These are phyloP conservation scores for Astrothelium subdiscretum DNA, from an alignment of 495 filamentous ascomycete species.

Conservation along the genomic window DNA sequence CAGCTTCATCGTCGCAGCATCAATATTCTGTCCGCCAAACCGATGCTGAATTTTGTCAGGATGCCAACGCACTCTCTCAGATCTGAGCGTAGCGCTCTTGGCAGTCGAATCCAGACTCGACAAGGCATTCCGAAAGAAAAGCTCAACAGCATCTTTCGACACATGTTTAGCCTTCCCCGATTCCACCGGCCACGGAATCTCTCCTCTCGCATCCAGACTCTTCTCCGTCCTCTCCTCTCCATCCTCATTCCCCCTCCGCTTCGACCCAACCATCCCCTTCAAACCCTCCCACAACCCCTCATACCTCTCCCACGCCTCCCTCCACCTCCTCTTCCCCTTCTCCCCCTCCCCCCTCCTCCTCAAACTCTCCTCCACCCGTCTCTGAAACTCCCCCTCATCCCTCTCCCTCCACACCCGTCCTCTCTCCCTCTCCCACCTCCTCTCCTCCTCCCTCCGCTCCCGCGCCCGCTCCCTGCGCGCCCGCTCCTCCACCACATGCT, in stretches of 20 bases:
- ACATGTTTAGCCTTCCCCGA: constrained; percentile 52
- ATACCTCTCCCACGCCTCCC: constrained; percentile 4
- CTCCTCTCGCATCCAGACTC: constrained; percentile 20
- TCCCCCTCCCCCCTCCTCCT: constrained; percentile 29
- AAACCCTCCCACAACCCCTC: constrained; percentile 21
- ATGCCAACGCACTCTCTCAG: constrained; percentile 89
- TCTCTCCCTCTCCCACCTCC: constrained; percentile 32
- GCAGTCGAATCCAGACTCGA: constrained; percentile 12
- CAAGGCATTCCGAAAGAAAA: constrained; percentile 48
- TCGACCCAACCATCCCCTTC: constrained; percentile 41
- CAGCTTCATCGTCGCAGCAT: constrained; percentile 56
- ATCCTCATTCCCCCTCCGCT: constrained; percentile 18
- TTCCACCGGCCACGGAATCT: constrained; percentile 69
- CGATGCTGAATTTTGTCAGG: constrained; percentile 96
- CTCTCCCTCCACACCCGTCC: constrained; percentile 31
- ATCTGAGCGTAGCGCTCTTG: constrained; percentile 54
- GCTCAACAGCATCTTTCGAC: constrained; percentile 45
- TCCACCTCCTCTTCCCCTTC: constrained; percentile 24
- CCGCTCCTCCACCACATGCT: constrained; percentile 52
- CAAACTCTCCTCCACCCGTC: constrained; percentile 13
- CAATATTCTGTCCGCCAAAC: constrained; percentile 53
- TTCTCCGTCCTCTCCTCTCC: constrained; percentile 13
- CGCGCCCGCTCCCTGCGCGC: constrained; percentile 43
- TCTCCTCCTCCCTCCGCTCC: constrained; percentile 33
- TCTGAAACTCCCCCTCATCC: constrained; percentile 31